A percentile compares a stretch with the other conserved stretches of the same genome.
Evolutionary conservation across 305 asterid species (phyloP).

Genomic region (Rubia balearica): DNA sequence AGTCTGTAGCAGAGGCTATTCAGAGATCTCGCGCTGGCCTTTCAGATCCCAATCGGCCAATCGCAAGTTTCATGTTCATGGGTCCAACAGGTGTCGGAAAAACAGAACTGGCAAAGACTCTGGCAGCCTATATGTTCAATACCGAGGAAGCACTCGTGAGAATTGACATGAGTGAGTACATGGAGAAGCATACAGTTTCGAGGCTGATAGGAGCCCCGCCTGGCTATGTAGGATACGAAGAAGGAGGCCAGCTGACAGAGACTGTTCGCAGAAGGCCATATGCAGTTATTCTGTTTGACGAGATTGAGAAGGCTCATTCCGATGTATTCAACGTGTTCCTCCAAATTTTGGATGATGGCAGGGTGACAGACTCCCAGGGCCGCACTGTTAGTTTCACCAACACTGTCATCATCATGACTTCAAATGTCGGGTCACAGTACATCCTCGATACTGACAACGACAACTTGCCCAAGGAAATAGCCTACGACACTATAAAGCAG

Average conservation of each 20-base stretch:
- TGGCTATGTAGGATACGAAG: slow-evolving; percentile 92
- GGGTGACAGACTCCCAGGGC: slow-evolving; percentile 91
- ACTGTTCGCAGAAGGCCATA: slow-evolving; percentile 83
- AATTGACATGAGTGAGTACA: slow-evolving; percentile 94
- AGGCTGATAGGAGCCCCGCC: slow-evolving; percentile 93
- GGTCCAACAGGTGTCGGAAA: slow-evolving; percentile 99
- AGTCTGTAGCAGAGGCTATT: slow-evolving; percentile 82
- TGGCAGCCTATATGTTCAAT: slow-evolving; percentile 74
- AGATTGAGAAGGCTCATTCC: slow-evolving; percentile 87
- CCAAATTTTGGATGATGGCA: slow-evolving; percentile 90
- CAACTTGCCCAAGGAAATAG: slow-evolving; percentile 39
- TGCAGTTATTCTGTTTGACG: slow-evolving; percentile 81
- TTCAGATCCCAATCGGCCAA: slow-evolving; percentile 93
- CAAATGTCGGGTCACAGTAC: slow-evolving; percentile 83
- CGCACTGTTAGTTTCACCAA: slow-evolving; percentile 83
- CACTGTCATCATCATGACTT: slow-evolving; percentile 83
- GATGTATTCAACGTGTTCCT: slow-evolving; percentile 91
- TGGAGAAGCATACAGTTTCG: slow-evolving; percentile 96
- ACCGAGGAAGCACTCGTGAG: slow-evolving; percentile 90
- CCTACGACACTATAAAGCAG: slow-evolving; percentile 62
- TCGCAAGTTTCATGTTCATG: slow-evolving; percentile 98
- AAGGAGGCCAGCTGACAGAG: slow-evolving; percentile 94
- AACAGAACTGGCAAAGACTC: slow-evolving; percentile 90
- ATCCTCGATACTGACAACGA: slow-evolving; percentile 63
- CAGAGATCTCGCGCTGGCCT: slow-evolving; percentile 92